phyloP scores from a whole-genome alignment of 306 rosid species.

The Trifolium repens region DNA sequence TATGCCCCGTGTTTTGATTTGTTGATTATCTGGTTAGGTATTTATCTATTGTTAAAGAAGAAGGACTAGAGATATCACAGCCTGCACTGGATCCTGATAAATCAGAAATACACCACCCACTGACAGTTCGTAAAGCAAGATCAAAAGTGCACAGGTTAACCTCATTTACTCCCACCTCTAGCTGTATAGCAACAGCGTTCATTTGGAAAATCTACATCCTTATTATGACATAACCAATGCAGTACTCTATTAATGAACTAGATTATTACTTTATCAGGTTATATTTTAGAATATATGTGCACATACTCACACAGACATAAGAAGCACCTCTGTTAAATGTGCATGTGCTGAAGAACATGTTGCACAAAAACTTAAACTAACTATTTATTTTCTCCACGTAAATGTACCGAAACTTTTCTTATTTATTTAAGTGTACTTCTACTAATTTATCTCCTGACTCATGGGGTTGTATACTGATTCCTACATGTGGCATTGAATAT shows the following conservation, averaged over 20 bases:
- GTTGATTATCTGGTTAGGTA: conserved; percentile 59
- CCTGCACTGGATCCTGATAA: conserved; percentile 87
- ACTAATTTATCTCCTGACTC: conserved; percentile 16
- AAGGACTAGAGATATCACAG: conserved; percentile 96
- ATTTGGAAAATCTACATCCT: neutral
- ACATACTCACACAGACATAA: neutral
- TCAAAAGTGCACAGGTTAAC: conserved; percentile 86
- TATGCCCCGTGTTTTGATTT: conserved; percentile 21
- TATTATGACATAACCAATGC: conserved; percentile 15
- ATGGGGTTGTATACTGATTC: conserved; percentile 5
- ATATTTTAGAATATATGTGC: conserved; percentile 23
- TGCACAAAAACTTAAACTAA: neutral
- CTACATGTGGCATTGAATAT: neutral
- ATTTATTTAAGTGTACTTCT: conserved; percentile 20
- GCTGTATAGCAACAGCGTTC: conserved; percentile 27
- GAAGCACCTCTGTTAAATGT: neutral
- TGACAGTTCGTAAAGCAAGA: conserved; percentile 67
- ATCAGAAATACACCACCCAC: conserved; percentile 85
- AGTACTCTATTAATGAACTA: conserved; percentile 1
- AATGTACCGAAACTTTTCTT: conserved; percentile 2
- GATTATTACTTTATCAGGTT: neutral
- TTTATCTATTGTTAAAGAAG: conserved; percentile 75
- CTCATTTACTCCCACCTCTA: conserved; percentile 31
- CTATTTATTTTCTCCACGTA: neutral
- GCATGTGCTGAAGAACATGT: neutral